Base-by-base conservation (phyloP, 2,329 filamentous ascomycete genomes). In the Claviceps spartinae region DNA sequence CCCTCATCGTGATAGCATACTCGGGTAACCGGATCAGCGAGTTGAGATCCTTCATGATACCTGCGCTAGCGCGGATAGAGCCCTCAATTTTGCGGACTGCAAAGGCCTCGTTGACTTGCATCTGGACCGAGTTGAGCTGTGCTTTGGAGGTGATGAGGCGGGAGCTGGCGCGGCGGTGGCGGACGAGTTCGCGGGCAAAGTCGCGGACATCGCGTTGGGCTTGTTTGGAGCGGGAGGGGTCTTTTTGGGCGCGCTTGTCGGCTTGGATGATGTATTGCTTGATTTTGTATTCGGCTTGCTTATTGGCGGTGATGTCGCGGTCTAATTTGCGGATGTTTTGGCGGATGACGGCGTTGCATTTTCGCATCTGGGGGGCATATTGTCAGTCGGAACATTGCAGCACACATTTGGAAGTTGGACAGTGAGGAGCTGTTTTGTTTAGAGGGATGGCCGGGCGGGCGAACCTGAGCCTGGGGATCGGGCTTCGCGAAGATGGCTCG, bases 101-200 rank as follows among this genome's bases (percentile, higher is more conserved):
- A 68, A 97, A 97, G 1, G 93, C 90, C 72, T 97, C 91, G 63
- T 90, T 88, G 63, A 98, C 91, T 70, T 97, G 93, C 89, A 97
- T 95, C 69, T 91, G 85, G 44, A 98, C 91, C 59, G 85, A 91
- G 65, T 84, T 83, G 47, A 98, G 79, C 70, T 97, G 93, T 2
- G 93, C 93, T 66, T 94, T 94, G 61, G 84, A 85, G 0, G 91
- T 97, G 18, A 85, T 76, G 41, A 97, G 77, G 4, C 93, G 82
- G 34, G 76, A 71, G 18, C 77, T 78, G 56, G 89, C 83, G 65
- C 85, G 87, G 57, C 93, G 86, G 54, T 88, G 80, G 50, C 86
- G 83, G 56, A 97, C 81, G 48, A 97, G 78, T 69, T 96, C 91
- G 58, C 82, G 79, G 24, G 93, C 93, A 67, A 96, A 95, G 57